Evolutionary conservation across 306 rosid species (phyloP).

Genomic region (Rosa persica): DNA sequence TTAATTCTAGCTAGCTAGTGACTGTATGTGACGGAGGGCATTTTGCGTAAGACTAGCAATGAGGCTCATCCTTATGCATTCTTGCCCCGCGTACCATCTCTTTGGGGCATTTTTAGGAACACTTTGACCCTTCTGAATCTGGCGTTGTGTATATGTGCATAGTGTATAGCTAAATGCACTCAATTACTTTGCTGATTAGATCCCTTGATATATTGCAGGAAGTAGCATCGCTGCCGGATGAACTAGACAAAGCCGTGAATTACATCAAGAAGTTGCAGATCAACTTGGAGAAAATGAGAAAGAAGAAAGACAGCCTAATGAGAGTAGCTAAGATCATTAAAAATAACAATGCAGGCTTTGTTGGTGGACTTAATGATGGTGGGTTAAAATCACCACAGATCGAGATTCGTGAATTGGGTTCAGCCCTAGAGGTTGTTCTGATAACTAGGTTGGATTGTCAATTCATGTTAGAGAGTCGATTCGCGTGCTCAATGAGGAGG

Average conservation of each 20-base stretch:
- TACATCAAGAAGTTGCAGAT: constrained; percentile 61
- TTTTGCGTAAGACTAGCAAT: too few species aligned
- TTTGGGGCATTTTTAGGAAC: too few species aligned
- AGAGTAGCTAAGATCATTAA: constrained; percentile 10
- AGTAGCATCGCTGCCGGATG: constrained; percentile 46
- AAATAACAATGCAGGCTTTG: neutral
- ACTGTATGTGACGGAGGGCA: too few species aligned
- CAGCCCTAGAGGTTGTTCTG: constrained; percentile 46
- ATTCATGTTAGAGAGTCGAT: constrained; percentile 47
- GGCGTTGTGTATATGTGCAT: neutral
- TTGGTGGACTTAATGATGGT: neutral
- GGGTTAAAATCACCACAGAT: constrained; percentile 36
- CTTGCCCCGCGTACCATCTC: too few species aligned
- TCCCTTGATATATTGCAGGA: constrained; percentile 29
- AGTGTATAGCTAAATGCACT: neutral
- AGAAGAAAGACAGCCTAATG: constrained; percentile 46
- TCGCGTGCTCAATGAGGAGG: constrained; percentile 56
- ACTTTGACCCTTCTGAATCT: neutral
- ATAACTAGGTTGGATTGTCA: constrained; percentile 52
- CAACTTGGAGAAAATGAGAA: constrained; percentile 56
- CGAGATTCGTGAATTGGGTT: constrained; percentile 55
- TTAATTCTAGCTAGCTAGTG: too few species aligned
- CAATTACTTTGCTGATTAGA: neutral
- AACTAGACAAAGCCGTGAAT: constrained; percentile 56
- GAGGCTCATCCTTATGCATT: too few species aligned